Base-by-base conservation (phyloP, 75 land plant genomes). In the Picea sitchensis region DNA sequence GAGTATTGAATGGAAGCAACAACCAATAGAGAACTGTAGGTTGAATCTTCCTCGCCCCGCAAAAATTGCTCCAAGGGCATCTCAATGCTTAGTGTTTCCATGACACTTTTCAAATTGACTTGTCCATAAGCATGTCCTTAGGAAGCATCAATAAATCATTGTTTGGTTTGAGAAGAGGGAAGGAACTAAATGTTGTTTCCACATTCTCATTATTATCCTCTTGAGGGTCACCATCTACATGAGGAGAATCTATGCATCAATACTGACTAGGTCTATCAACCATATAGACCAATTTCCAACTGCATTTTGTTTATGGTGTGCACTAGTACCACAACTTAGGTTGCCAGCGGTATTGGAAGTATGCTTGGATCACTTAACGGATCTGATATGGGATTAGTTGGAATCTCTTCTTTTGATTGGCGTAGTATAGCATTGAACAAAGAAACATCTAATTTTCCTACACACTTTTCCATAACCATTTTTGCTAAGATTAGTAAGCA, bases 361-460 rank as follows among this genome's bases (percentile, higher is more conserved):
- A 93, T 98, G 60, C 86, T 89, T 31, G 90, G 73, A 76, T 97
- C 94, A 47, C 85, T 82, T 56, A 97, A 90, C 2, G 99, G 99
- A 86, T 97, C 99, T 51, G 98, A 95, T 26, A 97, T 80, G 36
- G 99, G 99, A 87, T 97, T 98, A 21, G 99, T 89, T 32, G 99
- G 98, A 59, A 89, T 86, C 76, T 97, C 95, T 68, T 91, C 86
- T 32, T 86, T 91, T 31, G 92, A 90, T 82, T 95, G 86, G 15
- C 99, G 95, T 51, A 97, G 77, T 76, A 97, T 94, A 14, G 95
- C 97, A 88, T 97, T 97, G 80, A 97, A 97, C 92, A 97, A 92
- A 38, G 99, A 98, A 2, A 95, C 95, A 85, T 97, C 99, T 62
- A 97, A 26, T 26, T 26, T 26, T 26, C 26, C 26, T 26, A 26